Evolutionary conservation across 805 yeast species (phyloP), one percentile per base, ranked within the genome.

Genomic region (Pichia californica): DNA sequence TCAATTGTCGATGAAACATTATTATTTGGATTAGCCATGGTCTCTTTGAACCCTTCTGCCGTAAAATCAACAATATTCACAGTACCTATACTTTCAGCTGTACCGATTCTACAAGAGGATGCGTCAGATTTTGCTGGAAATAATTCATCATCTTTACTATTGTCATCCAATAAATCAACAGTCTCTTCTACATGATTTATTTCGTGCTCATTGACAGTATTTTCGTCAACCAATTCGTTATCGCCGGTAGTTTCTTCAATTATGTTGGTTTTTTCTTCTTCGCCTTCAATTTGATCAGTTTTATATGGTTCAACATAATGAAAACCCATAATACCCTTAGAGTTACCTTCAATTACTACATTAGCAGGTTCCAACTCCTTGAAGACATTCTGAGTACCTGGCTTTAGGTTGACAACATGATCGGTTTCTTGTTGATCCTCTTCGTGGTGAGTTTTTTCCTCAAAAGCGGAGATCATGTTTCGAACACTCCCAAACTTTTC

Each of bases 381-480:
- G n/a, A n/a, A n/a, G n/a, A n/a, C n/a, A n/a, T n/a, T n/a, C n/a
- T n/a, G n/a, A n/a, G n/a, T n/a, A n/a, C n/a, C n/a, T n/a, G n/a
- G n/a, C n/a, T n/a, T n/a, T n/a, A n/a, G n/a, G n/a, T n/a, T n/a
- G n/a, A n/a, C n/a, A n/a, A n/a, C n/a, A n/a, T n/a, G n/a, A n/a
- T n/a, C n/a, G n/a, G n/a, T n/a, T n/a, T n/a, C n/a, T n/a, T n/a
- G n/a, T n/a, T 18, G 20, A 8, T 28, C 14, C 11, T 14, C 29
- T 15, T 39, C 42, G n/a, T n/a, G 16, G 18, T n/a, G 9, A 15
- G 11, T 7, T 5, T 4, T 15, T 6, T 14, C 16, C 13, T 44
- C 47, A 36, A 44, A 28, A 7, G 32, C 31, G 4, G 46, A 43
- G 5, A 43, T 36, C 14, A 43, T 16, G 28, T 38, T 31, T 15